Evolutionary conservation across 2,329 filamentous ascomycete genomes (phyloP).

Genomic region (Aspergillus aculeatinus): DNA sequence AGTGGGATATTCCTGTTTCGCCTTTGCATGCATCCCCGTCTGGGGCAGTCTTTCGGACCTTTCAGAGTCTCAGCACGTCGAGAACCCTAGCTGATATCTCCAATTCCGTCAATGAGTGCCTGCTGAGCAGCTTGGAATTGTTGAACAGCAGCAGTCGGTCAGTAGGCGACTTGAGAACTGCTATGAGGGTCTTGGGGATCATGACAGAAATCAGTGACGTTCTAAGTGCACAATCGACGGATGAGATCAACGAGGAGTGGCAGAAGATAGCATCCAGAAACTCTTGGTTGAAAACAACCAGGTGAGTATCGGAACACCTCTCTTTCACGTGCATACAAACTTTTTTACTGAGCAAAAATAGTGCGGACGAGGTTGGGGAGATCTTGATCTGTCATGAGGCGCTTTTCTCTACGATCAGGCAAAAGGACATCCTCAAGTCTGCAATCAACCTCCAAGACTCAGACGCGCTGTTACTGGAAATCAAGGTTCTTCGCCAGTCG

Average conservation of each 20-base stretch:
- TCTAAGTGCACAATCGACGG: constrained; percentile 58
- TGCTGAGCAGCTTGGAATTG: constrained; percentile 48
- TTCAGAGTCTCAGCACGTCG: constrained; percentile 73
- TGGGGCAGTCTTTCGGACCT: constrained; percentile 73
- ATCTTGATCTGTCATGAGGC: constrained; percentile 82
- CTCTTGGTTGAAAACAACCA: constrained; percentile 78
- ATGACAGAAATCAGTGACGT: constrained; percentile 81
- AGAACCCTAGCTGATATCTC: constrained; percentile 56
- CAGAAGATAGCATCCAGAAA: constrained; percentile 64
- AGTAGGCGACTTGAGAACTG: constrained; percentile 51
- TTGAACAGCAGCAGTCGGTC: constrained; percentile 39
- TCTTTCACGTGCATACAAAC: neutral
- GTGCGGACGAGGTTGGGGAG: constrained; percentile 66
- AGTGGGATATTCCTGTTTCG: constrained; percentile 86
- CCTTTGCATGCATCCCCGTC: constrained; percentile 60
- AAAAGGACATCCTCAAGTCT: constrained; percentile 63
- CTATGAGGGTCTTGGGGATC: constrained; percentile 66
- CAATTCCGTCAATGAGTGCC: constrained; percentile 61
- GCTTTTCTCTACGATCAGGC: constrained; percentile 74
- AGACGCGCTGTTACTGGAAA: constrained; percentile 69
- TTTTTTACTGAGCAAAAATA: constrained; percentile 25
- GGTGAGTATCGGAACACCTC: constrained; percentile 52
- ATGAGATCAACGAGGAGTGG: constrained; percentile 63
- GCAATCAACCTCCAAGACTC: constrained; percentile 61
- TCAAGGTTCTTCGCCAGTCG: constrained; percentile 72